phyloP scores from a whole-genome alignment of 2,329 filamentous ascomycete species.

The Ophiosphaerella narmari region DNA sequence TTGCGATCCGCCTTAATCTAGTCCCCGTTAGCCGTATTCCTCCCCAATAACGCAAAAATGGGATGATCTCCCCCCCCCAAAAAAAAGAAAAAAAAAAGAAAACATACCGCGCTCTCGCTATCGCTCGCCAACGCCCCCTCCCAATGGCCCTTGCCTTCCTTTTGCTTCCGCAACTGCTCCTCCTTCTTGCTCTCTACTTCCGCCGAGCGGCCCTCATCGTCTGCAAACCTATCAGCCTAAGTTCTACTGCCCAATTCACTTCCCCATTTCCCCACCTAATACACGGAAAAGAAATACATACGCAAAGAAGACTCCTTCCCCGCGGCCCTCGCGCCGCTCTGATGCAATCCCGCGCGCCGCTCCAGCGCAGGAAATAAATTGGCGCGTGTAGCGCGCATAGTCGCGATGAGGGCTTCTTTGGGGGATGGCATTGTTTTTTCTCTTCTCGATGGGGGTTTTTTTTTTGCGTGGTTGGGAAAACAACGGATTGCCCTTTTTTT shows the following conservation, averaged over 20 bases:
- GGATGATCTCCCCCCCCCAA: no score
- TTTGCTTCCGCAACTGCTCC: slow-evolving; percentile 49
- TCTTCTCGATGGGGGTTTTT: no score
- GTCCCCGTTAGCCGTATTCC: slow-evolving; percentile 7
- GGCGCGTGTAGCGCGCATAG: slow-evolving; percentile 37
- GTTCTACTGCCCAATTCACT: no score
- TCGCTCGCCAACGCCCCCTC: slow-evolving; percentile 50
- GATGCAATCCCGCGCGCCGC: slow-evolving; percentile 45
- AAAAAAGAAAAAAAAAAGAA: no score
- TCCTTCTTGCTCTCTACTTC: slow-evolving; percentile 52
- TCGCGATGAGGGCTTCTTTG: slow-evolving; percentile 30
- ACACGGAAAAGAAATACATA: slow-evolving; percentile 30
- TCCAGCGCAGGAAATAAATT: slow-evolving; percentile 34
- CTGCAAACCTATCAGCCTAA: no score
- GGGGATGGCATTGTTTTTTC: no score
- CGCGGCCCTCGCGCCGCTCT: slow-evolving; percentile 43
- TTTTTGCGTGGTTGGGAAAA: no score
- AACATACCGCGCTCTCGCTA: slow-evolving; percentile 49
- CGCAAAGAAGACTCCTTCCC: slow-evolving; percentile 53
- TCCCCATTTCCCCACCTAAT: no score
- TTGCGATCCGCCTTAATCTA: slow-evolving; percentile 51
- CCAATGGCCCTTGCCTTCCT: slow-evolving; percentile 51
- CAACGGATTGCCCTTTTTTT: no score
- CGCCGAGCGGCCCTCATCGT: slow-evolving; percentile 40
- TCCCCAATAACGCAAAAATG: no score